Percentiles rank a stretch among this genome's conserved stretches.
Evolutionary conservation across 805 yeast genomes (phyloP).

Genomic region (Saturnispora halmiae): DNA sequence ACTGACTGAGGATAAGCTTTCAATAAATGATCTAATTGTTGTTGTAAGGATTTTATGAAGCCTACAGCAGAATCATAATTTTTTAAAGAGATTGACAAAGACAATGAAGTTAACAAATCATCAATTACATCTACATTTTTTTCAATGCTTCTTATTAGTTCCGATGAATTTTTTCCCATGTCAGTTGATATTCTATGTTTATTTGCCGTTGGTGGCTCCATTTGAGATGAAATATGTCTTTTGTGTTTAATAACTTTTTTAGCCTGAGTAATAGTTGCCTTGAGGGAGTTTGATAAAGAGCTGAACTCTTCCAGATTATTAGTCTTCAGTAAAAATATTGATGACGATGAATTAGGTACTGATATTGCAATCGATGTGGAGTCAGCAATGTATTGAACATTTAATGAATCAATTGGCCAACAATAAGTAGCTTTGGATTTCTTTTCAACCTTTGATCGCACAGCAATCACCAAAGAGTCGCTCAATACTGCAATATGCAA

Average conservation of each 20-base stretch:
- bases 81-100: slow-evolving; percentile 40
- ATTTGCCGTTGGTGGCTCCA: slow-evolving; percentile 31
- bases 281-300: background rate
- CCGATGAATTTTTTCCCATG: slow-evolving; percentile 2
- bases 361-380: background rate
- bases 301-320: slow-evolving; percentile 2
- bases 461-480: slow-evolving; percentile 70
- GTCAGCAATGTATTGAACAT: slow-evolving; percentile 20
- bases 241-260: slow-evolving; percentile 5
- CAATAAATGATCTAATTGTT: slow-evolving; percentile 15
- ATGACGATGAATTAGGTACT: background rate
- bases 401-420: slow-evolving; percentile 42
- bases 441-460: slow-evolving; percentile 27
- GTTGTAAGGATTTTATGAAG: slow-evolving; percentile 19
- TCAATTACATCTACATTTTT: slow-evolving; percentile 27
- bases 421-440: slow-evolving; percentile 59
- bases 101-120: slow-evolving; percentile 41
- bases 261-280: background rate
- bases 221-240: slow-evolving; percentile 34
- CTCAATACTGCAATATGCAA: slow-evolving; percentile 70
- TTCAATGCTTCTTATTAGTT: slow-evolving; percentile 18
- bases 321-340: slow-evolving; percentile 6
- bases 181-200: slow-evolving; percentile 35
- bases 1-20: slow-evolving; percentile 16
- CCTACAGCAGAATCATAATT: slow-evolving; percentile 37